phyloP scores from a whole-genome alignment of 73 alveolate genomes.

The Paramecium biaurelia region DNA sequence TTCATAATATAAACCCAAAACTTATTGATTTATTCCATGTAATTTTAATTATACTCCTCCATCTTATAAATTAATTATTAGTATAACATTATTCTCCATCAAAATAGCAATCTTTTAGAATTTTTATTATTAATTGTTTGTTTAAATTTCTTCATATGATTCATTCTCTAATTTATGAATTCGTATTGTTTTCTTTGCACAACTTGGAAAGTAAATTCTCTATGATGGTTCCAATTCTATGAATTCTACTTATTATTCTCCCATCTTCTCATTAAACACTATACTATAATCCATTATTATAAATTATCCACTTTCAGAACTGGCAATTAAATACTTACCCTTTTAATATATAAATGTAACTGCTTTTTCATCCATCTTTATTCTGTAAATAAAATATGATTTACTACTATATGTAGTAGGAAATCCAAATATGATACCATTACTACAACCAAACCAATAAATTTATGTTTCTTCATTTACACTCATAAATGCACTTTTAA shows the following conservation, averaged over 20 bases:
- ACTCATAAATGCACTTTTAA: background rate
- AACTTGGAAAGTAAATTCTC: background rate
- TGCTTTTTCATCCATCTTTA: background rate
- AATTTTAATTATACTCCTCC: background rate
- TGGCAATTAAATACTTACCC: background rate
- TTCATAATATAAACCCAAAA: slow-evolving; percentile 6
- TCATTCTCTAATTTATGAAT: slow-evolving; percentile 1
- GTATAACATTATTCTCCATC: background rate
- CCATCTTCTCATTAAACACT: background rate
- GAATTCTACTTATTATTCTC: background rate
- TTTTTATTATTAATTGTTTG: background rate
- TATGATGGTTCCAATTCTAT: background rate
- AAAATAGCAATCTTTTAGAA: background rate
- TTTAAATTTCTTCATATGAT: background rate
- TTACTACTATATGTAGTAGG: background rate
- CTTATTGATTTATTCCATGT: background rate
- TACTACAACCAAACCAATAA: slow-evolving; percentile 23
- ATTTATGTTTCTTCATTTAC: background rate
- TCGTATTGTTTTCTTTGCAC: background rate
- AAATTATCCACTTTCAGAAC: background rate
- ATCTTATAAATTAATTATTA: background rate
- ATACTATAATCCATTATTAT: background rate
- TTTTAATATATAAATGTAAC: background rate
- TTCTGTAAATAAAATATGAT: background rate
- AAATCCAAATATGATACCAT: slow-evolving; percentile 19